phyloP scores from a whole-genome alignment of 1,284 basidiomycete genomes.

The Ganoderma leucocontextum region DNA sequence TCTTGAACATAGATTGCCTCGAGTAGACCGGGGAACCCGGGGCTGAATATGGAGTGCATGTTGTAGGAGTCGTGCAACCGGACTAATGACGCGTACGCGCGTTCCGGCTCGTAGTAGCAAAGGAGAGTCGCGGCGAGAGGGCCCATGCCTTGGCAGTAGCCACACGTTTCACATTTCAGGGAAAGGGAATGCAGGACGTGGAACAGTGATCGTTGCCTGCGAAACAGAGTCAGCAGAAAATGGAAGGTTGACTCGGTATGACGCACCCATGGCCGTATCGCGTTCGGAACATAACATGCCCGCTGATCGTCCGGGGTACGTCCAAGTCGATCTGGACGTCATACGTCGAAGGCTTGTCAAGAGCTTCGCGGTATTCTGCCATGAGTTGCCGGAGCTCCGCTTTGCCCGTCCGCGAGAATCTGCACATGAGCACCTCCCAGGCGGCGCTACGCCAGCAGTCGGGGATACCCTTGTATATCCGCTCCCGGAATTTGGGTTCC shows the following conservation, averaged over 20 bases:
- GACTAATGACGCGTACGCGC: constrained; percentile 85
- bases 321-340: constrained; percentile 99
- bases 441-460: constrained; percentile 95
- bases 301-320: constrained; percentile 95
- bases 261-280: constrained; percentile 93
- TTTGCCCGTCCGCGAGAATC: constrained; percentile 55
- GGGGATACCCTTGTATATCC: constrained; percentile 96
- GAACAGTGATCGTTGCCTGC: constrained; percentile 91
- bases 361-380: constrained; percentile 66
- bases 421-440: constrained; percentile 83
- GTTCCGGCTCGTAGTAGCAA: constrained; percentile 92
- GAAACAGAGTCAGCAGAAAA: not conserved
- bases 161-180: constrained; percentile 85
- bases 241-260: not conserved
- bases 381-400: constrained; percentile 53
- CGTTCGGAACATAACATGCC: constrained; percentile 94
- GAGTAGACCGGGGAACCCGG: constrained; percentile 95
- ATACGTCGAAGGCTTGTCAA: constrained; percentile 85
- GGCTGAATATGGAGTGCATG: constrained; percentile 90
- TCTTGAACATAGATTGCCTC: constrained; percentile 97
- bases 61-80: constrained; percentile 89
- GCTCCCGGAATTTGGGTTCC: constrained; percentile 69
- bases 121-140: constrained; percentile 95
- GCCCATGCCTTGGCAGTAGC: constrained; percentile 99
- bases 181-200: constrained; percentile 95